Evolutionary conservation across 768 basidiomycete genomes (phyloP).

Genomic region (Pulveroboletus ravenelii): DNA sequence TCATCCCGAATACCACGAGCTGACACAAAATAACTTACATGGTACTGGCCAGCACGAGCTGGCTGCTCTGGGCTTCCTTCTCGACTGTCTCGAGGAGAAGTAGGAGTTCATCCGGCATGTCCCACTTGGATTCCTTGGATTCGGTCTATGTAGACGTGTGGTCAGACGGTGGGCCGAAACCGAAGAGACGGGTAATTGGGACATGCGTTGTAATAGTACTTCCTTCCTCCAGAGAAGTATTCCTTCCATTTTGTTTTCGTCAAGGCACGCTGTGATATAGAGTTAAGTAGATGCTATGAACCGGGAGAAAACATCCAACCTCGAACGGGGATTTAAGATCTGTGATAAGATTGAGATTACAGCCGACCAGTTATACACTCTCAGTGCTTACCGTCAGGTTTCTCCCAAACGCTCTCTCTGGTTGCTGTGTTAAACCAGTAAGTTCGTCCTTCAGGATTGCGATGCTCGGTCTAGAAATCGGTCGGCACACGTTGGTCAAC

Average conservation of each 20-base stretch:
- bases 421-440: slow-evolving; percentile 95
- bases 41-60: slow-evolving; percentile 33
- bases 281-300: slow-evolving; percentile 1
- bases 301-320: slow-evolving; percentile 38
- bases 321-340: slow-evolving; percentile 92
- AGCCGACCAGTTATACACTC: slow-evolving; percentile 1
- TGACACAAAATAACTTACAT: slow-evolving; percentile 14
- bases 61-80: slow-evolving; percentile 52
- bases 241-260: slow-evolving; percentile 93
- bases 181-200: neutral
- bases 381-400: slow-evolving; percentile 73
- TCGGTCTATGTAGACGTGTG: slow-evolving; percentile 49
- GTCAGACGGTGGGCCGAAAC: neutral
- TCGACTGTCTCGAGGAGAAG: slow-evolving; percentile 83
- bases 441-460: slow-evolving; percentile 93
- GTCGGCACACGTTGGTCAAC: neutral
- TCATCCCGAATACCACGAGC: slow-evolving; percentile 2
- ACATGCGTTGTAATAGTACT: slow-evolving; percentile 85
- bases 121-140: slow-evolving; percentile 95
- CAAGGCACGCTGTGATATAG: slow-evolving; percentile 63
- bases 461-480: slow-evolving; percentile 73
- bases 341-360: slow-evolving; percentile 25
- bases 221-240: slow-evolving; percentile 87
- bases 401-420: slow-evolving; percentile 95
- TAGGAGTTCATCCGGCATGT: slow-evolving; percentile 89